Evolutionary conservation across 805 yeast species (phyloP).

Genomic region (Lachancea thermotolerans): DNA sequence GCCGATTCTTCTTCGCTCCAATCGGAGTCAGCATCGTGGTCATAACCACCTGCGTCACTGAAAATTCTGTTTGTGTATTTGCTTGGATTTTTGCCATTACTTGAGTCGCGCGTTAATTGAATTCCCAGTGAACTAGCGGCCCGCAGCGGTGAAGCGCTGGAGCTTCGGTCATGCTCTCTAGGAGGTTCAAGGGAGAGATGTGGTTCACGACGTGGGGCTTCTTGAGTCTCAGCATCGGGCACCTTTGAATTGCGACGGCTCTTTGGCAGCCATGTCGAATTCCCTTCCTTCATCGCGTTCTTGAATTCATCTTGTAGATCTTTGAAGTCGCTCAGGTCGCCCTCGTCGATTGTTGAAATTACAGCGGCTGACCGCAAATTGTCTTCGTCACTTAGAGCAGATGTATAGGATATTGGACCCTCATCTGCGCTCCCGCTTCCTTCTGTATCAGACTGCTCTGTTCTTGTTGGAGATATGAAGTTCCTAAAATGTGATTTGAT

Average conservation of each 20-base stretch:
- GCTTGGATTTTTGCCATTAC: too few relatives aligned
- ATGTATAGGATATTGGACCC: not conserved
- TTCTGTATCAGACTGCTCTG: not conserved
- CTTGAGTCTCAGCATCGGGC: not conserved
- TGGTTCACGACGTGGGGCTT: not conserved
- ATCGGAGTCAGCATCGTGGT: not conserved
- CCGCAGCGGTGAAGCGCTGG: not conserved
- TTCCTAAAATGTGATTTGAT: constrained; percentile 3
- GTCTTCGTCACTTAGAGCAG: constrained; percentile 3
- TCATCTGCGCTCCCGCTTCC: not conserved
- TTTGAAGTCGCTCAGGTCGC: constrained; percentile 30
- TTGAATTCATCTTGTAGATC: constrained; percentile 28
- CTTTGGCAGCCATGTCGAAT: constrained; percentile 27
- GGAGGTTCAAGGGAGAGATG: not conserved
- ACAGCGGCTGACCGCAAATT: constrained; percentile 25
- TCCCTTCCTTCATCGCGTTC: constrained; percentile 21
- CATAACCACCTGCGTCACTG: too few relatives aligned
- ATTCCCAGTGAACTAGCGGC: not conserved
- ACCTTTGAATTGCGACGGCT: not conserved
- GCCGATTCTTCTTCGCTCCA: constrained; percentile 2
- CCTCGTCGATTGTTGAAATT: constrained; percentile 25
- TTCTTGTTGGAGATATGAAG: constrained; percentile 1
- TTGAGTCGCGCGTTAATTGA: not conserved
- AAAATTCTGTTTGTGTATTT: too few relatives aligned
- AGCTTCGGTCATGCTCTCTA: not conserved